These are phyloP conservation scores for Trametes cingulata DNA, from an alignment of 768 basidiomycete species.

Conservation along the genomic window DNA sequence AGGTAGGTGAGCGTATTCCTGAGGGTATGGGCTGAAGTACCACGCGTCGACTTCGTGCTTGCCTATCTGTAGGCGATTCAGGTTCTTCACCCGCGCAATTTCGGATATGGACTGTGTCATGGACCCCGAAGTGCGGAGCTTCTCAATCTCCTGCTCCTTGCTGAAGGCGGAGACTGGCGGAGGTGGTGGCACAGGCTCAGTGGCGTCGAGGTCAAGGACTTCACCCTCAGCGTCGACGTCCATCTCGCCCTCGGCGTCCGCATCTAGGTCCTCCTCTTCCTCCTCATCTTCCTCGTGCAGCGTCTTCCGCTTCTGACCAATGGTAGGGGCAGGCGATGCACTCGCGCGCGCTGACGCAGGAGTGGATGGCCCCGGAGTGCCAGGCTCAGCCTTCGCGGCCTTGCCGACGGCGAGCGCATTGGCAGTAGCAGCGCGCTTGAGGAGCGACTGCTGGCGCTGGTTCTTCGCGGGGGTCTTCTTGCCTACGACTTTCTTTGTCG, in stretches of 20 bases:
- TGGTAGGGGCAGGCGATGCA: conserved; percentile 54
- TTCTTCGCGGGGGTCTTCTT: conserved; percentile 71
- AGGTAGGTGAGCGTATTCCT: conserved; percentile 95
- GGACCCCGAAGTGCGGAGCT: conserved; percentile 93
- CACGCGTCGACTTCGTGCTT: conserved; percentile 98
- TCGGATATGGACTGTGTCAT: conserved; percentile 99
- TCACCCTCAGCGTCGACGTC: conserved; percentile 45
- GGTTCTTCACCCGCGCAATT: conserved; percentile 96
- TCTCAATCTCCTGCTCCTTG: conserved; percentile 99
- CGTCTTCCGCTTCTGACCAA: conserved; percentile 65
- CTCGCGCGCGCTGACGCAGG: conserved; percentile 43
- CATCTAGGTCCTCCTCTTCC: conserved; percentile 46
- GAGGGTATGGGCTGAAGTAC: conserved; percentile 99
- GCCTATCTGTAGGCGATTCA: conserved; percentile 95
- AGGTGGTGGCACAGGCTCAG: conserved; percentile 49
- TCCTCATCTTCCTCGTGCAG: conserved; percentile 63
- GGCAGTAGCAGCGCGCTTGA: conserved; percentile 66
- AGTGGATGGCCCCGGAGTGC: conserved; percentile 27
- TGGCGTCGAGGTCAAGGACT: conserved; percentile 61
- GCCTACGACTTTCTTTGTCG: conserved; percentile 50
- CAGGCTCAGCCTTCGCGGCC: conserved; percentile 26
- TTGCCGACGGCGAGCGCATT: conserved; percentile 33
- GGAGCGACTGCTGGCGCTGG: conserved; percentile 49
- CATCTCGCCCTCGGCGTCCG: conserved; percentile 61
- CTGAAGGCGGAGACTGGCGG: conserved; percentile 71